Evolutionary conservation across 768 basidiomycete genomes (phyloP), one percentile per base, ranked within the genome.

Genomic region (Mycena crocata): DNA sequence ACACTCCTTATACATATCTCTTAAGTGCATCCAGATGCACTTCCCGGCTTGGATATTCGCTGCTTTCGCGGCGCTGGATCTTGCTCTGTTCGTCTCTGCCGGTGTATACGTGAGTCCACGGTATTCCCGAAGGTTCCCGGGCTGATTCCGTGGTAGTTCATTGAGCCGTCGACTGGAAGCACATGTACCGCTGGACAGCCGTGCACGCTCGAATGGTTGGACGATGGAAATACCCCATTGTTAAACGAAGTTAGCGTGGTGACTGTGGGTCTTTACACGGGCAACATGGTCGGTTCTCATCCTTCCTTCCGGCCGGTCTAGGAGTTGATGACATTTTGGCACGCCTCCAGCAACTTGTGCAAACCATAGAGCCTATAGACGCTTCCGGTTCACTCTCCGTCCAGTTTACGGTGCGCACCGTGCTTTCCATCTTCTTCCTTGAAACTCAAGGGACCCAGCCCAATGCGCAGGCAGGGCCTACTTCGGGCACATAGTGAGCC

Each of bases 201-300:
- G 8, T 91, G 89, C 76, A 76, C 73, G 0, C 82, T 93, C 9
- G 62, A 80, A 48, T 93, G 91, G 91, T 64, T 87, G 1, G 92
- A 94, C 59, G 81, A 93, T 66, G 91, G 91, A 21, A 40, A 65
- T 13, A 39, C 60, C 1, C 92, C 92, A 4, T 74, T 87, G 21
- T 67, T 84, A 5, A 28, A 35, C 30, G 40, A 72, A 35, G 84
- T 93, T 51, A 90, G 90, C 5, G 74, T 85, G 0, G 83, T 85
- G 55, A 77, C 78, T 3, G 83, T 90, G 57, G 89, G 81, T 1
- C 76, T 94, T 34, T 93, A 86, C 67, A 83, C 82, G n/a, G 89
- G 88, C 12, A 73, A 84, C 10, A 74, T 81, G 77, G 90, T 89
- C 50, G 10, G 46, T 57, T 50, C 19, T 39, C 40, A 23, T 24